Conservation (phyloP, 495 filamentous ascomycete genomes). For the Podospora didyma region DNA sequence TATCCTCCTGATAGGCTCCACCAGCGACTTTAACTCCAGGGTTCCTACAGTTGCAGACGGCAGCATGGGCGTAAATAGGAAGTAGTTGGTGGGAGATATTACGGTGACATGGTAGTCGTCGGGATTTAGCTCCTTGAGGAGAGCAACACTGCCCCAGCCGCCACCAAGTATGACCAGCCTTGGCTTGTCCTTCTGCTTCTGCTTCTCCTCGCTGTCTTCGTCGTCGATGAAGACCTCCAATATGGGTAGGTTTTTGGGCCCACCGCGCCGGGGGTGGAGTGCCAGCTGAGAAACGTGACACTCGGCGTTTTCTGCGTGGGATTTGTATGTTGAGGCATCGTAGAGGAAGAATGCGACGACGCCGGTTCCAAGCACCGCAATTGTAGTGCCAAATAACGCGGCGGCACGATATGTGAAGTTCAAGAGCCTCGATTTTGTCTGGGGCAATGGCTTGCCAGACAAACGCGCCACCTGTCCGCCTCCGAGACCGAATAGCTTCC, state of each 20-base stretch:
- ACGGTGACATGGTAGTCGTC: constrained; percentile 94
- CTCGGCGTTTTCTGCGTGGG: constrained; percentile 57
- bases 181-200: constrained; percentile 75
- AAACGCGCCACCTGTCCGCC: constrained; percentile 19
- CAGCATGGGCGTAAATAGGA: constrained; percentile 96
- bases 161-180: constrained; percentile 88
- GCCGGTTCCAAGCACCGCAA: constrained; percentile 40
- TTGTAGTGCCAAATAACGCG: constrained; percentile 45
- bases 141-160: constrained; percentile 90
- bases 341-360: constrained; percentile 89
- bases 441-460: constrained; percentile 47
- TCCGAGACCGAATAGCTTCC: constrained; percentile 10
- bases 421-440: constrained; percentile 36
- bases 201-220: constrained; percentile 67
- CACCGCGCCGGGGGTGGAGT: constrained; percentile 74
- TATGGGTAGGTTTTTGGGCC: constrained; percentile 95
- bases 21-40: constrained; percentile 80
- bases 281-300: constrained; percentile 80
- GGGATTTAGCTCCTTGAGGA: constrained; percentile 85
- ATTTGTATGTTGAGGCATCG: constrained; percentile 86
- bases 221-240: constrained; percentile 83
- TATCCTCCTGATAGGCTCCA: constrained; percentile 89
- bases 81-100: constrained; percentile 91
- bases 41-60: constrained; percentile 96
- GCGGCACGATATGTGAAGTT: constrained; percentile 50